These are phyloP conservation scores for Eucalyptus decipiens DNA, from an alignment of 345 rosid species.

Conservation along the genomic window DNA sequence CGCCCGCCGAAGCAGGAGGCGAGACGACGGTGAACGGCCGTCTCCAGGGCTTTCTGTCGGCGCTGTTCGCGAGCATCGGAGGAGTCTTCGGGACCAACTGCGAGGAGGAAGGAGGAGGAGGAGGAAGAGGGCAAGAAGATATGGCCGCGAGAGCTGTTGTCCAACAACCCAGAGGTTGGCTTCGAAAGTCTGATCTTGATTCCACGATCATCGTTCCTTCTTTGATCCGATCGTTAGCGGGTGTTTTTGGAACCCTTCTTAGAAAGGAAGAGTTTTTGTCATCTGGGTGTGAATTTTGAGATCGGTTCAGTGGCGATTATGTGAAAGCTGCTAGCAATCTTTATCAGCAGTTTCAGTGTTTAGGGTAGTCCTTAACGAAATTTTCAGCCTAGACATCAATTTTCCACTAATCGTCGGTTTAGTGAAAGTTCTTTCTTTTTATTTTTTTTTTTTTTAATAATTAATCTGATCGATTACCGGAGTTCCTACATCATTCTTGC, in stretches of 20 bases:
- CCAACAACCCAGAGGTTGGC: slow-evolving; percentile 12
- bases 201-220: not conserved
- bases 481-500: not conserved
- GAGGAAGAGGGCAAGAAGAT: not conserved
- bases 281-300: not conserved
- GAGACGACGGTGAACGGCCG: slow-evolving; percentile 41
- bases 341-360: not conserved
- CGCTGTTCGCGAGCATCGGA: slow-evolving; percentile 38
- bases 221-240: not conserved
- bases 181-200: not conserved
- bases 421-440: not conserved
- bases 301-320: not conserved
- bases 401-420: not conserved
- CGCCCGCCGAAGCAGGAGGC: slow-evolving; percentile 13
- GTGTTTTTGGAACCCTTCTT: not conserved
- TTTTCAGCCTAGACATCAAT: not conserved
- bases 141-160: slow-evolving; percentile 41
- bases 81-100: slow-evolving; percentile 31
- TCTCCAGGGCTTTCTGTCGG: slow-evolving; percentile 56
- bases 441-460: too few relatives aligned
- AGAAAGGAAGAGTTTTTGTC: not conserved
- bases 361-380: not conserved
- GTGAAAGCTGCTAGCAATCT: not conserved
- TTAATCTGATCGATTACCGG: not conserved
- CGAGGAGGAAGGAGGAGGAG: slow-evolving; percentile 5